Evolutionary conservation across 345 rosid genomes (phyloP), one percentile per base, ranked within the genome.

Genomic region (Brassica carinata): DNA sequence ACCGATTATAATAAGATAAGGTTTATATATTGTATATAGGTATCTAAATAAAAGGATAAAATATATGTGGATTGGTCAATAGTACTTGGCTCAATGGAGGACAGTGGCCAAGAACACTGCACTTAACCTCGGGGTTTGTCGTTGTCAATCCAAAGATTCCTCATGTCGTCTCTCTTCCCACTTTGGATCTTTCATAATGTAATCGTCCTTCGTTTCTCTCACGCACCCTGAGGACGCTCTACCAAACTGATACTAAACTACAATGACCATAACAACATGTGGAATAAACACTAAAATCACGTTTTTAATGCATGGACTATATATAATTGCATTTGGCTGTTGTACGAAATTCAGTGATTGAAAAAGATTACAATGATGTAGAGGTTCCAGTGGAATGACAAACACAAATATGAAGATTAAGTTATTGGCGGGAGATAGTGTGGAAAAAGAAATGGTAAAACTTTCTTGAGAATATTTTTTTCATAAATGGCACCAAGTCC

Each of bases 401-500:
- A 55, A 15, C 61, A 17, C 9, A 55, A 55, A 61, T 61, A 61
- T n/a, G 15, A 26, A 61, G 62, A 23, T 23, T 61, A 55, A 15
- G 34, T 6, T 13, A 29, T 63, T 11, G 67, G 67, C 5, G 18
- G 36, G 38, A 62, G 34, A 15, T 26, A 59, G 17, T 13, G 67
- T 63, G 36, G 7, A 6, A 17, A 11, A 62, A 23, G 8, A 34
- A 84, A n/a, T 17, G 61, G 61, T 55, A 55, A 17, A 59, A 11
- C 78, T 55, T 48, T 55, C 4, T 55, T 1, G 3, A 40, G 9
- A 40, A 7, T 23, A 1, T 23, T 23, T 23, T 23, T 23, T 23
- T 23, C 26, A 23, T 86, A 83, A 83, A 86, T 85, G 89, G 91
- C 91, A 91, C 85, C 90, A 78, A 87, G 69, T 82, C 84, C 81